Percentiles rank a stretch among this genome's conserved stretches.
Conservation (phyloP, 2,329 filamentous ascomycete genomes). For the Neonectria faginata region DNA sequence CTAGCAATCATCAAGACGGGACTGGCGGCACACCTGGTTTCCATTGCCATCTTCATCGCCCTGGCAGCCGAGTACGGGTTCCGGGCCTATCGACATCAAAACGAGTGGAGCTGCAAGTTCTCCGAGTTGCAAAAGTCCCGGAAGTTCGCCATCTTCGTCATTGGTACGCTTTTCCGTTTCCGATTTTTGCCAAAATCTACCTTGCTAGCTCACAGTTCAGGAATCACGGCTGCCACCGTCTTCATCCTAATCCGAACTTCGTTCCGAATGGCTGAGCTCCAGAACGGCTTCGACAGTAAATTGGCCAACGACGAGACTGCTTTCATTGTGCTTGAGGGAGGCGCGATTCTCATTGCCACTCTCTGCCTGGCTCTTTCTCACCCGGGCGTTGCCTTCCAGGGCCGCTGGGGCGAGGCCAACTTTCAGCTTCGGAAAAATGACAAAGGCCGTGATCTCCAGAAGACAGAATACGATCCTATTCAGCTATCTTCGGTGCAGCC, state of each 20-base stretch:
- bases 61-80: slow-evolving; percentile 21
- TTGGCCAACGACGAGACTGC: slow-evolving; percentile 28
- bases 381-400: slow-evolving; percentile 32
- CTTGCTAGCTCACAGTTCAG: slow-evolving; percentile 67
- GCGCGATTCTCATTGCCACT: slow-evolving; percentile 23
- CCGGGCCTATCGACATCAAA: slow-evolving; percentile 17
- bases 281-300: slow-evolving; percentile 25
- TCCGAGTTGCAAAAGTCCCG: slow-evolving; percentile 19
- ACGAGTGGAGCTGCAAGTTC: slow-evolving; percentile 31
- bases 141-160: slow-evolving; percentile 30
- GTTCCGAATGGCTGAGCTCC: slow-evolving; percentile 32
- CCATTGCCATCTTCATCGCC: slow-evolving; percentile 27
- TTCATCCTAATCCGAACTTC: slow-evolving; percentile 34
- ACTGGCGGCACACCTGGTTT: slow-evolving; percentile 31
- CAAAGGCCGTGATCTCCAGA: slow-evolving; percentile 7
- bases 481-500: not conserved
- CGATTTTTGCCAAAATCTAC: slow-evolving; percentile 79
- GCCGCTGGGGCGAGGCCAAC: slow-evolving; percentile 33
- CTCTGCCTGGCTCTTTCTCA: slow-evolving; percentile 16
- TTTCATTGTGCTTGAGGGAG: slow-evolving; percentile 33
- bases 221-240: slow-evolving; percentile 23
- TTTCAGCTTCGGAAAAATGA: slow-evolving; percentile 33
- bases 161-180: slow-evolving; percentile 57
- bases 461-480: slow-evolving; percentile 11
- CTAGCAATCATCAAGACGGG: slow-evolving; percentile 35